phyloP scores from a whole-genome alignment of 225 moss, liverwort and hornwort genomes.

The Climacium dendroides region DNA sequence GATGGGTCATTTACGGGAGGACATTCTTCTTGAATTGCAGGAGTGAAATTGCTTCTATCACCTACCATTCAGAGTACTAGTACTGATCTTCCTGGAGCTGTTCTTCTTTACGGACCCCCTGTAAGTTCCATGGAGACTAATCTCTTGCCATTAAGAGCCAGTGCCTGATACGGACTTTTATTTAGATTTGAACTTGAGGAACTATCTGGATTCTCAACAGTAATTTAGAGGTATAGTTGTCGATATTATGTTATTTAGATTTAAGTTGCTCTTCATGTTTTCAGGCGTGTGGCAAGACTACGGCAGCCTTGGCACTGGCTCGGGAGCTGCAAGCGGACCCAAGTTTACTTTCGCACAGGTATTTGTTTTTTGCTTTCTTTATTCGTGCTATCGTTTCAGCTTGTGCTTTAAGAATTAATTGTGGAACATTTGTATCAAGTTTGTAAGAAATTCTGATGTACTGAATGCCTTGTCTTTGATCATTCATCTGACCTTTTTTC shows the following conservation, averaged over 20 bases:
- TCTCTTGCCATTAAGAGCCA: neutral
- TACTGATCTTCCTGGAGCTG: conserved; percentile 69
- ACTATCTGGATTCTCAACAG: neutral
- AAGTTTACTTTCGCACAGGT: conserved; percentile 74
- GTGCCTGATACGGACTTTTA: neutral
- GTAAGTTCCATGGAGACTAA: conserved; percentile 20
- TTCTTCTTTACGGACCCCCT: conserved; percentile 85
- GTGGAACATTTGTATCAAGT: neutral
- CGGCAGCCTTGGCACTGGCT: conserved; percentile 70
- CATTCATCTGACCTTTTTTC: neutral
- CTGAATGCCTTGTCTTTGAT: neutral
- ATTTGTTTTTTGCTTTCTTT: neutral
- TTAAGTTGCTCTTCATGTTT: conserved; percentile 4
- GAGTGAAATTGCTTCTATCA: conserved; percentile 56
- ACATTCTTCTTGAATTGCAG: conserved; percentile 15
- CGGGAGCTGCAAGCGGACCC: conserved; percentile 66
- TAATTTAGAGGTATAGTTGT: neutral
- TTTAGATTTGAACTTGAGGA: neutral
- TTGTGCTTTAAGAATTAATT: neutral
- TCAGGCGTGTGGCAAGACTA: conserved; percentile 92
- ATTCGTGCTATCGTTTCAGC: neutral
- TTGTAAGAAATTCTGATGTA: neutral
- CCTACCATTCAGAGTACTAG: conserved; percentile 35
- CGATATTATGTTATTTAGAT: neutral
- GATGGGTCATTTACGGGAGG: neutral